Evolutionary conservation across 352 stramenopile genomes (phyloP).

Genomic region (Thalassiosira livingstoniorum): DNA sequence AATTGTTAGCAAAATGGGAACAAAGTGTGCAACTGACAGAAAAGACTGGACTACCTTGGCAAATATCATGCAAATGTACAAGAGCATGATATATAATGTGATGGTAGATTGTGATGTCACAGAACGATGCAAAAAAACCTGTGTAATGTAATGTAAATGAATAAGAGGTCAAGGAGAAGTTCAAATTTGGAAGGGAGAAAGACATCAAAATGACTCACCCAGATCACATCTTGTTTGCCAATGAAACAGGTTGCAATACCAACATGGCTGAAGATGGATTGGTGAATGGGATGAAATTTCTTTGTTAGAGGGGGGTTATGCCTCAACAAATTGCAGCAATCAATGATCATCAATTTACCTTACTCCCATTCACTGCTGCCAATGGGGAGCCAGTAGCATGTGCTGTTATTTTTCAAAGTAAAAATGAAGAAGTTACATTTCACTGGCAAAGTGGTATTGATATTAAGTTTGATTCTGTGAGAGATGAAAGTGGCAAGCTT

Average conservation of each 20-base stretch:
- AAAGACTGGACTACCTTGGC: background rate
- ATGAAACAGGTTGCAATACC: slow-evolving; percentile 27
- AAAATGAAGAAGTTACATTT: background rate
- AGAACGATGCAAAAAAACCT: background rate
- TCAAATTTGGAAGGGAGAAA: slow-evolving; percentile 6
- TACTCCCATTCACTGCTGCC: slow-evolving; percentile 23
- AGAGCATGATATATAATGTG: slow-evolving; percentile 14
- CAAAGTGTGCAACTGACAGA: slow-evolving; percentile 9
- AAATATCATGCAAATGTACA: slow-evolving; percentile 11
- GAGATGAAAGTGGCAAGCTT: slow-evolving; percentile 14
- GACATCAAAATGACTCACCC: slow-evolving; percentile 8
- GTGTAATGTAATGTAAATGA: background rate
- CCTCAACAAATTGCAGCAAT: slow-evolving; percentile 8
- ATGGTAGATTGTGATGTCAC: slow-evolving; percentile 18
- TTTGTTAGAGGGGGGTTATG: background rate
- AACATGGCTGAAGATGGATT: slow-evolving; percentile 8
- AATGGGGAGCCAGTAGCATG: slow-evolving; percentile 18
- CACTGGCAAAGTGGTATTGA: slow-evolving; percentile 12
- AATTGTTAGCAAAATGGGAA: background rate
- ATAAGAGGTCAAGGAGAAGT: slow-evolving; percentile 1
- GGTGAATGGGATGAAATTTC: slow-evolving; percentile 18
- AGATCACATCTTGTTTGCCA: slow-evolving; percentile 13
- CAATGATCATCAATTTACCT: slow-evolving; percentile 20
- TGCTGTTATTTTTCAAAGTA: slow-evolving; percentile 31
- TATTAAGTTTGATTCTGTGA: slow-evolving; percentile 3